Evolutionary conservation across 768 basidiomycete genomes (phyloP), one percentile per base, ranked within the genome.

Genomic region (Tulasnella sp.): DNA sequence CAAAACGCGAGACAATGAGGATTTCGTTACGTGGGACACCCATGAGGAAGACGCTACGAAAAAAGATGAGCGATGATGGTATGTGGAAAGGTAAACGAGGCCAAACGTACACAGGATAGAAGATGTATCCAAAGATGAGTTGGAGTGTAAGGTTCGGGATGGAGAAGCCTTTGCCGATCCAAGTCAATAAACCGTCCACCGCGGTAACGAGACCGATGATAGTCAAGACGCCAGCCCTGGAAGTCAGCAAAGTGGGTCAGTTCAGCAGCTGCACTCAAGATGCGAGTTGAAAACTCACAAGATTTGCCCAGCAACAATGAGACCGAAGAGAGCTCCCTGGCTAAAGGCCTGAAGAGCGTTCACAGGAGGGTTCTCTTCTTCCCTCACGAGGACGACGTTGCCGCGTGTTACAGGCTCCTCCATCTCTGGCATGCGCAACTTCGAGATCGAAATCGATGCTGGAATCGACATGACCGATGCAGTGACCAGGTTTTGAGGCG

Each of bases 391-490:
- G 51, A 86, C 79, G 60, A 93, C 79, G 32, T 75, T 80, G 11
- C 91, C 91, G 32, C 86, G 85, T 27, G 91, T 93, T 45, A 91
- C 79, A 27, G 91, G 91, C 64, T 87, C 87, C 19, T 92, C 91
- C 26, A 77, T 70, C 73, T 95, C 92, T 0, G 92, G 92, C 32
- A 84, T 64, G 45, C 91, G 87, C 66, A 94, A 76, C 73, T 95
- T 95, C 69, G 84, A 86, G 67, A 95, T 92, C 1, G 91, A 80
- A 69, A 95, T 93, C 13, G 90, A 92, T 0, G 92, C 93, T 19
- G 93, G 93, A 62, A 96, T 95, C 70, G 85, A 87, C 92, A 95
- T 95, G 61, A 94, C 85, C 7, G 88, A 90, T 4, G 92, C 85
- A 2, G 91, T 93, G 65, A 92, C 76, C 23, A 91, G 76, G 67